phyloP scores from a whole-genome alignment of 148 eudicot genomes.

The Silene uniflora region DNA sequence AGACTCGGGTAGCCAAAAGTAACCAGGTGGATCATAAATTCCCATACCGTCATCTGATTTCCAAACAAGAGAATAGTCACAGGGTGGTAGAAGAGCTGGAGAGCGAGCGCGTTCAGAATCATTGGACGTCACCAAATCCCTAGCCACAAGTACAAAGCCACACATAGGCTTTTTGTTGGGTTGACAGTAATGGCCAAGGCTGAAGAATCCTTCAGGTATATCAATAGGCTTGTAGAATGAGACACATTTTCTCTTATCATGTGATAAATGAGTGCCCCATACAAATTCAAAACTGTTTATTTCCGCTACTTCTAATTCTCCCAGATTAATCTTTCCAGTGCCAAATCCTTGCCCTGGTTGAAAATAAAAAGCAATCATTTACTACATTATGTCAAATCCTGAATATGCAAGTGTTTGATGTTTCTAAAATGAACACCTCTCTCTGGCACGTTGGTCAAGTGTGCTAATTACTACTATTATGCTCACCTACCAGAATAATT shows the following conservation, averaged over 20 bases:
- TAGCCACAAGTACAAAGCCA: conserved; percentile 66
- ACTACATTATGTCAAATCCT: neutral
- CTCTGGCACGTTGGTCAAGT: neutral
- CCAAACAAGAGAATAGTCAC: conserved; percentile 72
- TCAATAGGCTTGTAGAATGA: conserved; percentile 63
- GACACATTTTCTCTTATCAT: conserved; percentile 38
- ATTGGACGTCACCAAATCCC: conserved; percentile 27
- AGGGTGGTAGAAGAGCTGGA: conserved; percentile 61
- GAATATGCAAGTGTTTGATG: neutral
- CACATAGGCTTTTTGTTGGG: conserved; percentile 41
- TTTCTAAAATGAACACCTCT: neutral
- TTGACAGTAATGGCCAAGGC: conserved; percentile 82
- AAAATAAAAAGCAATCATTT: neutral
- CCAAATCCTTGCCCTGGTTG: conserved; percentile 70
- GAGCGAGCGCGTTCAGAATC: conserved; percentile 11
- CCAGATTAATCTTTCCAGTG: conserved; percentile 53
- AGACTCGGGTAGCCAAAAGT: conserved; percentile 78
- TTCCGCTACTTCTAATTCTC: conserved; percentile 74
- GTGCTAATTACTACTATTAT: neutral
- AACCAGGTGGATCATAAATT: conserved; percentile 40
- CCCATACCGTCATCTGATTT: conserved; percentile 60
- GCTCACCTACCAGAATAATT: neutral
- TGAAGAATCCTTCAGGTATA: conserved; percentile 61
- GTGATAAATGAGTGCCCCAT: conserved; percentile 54
- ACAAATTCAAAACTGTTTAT: conserved; percentile 55